Percentiles rank a stretch among this genome's conserved stretches.
Conservation (phyloP, 2,329 filamentous ascomycete genomes). For the Fusarium anguioides region DNA sequence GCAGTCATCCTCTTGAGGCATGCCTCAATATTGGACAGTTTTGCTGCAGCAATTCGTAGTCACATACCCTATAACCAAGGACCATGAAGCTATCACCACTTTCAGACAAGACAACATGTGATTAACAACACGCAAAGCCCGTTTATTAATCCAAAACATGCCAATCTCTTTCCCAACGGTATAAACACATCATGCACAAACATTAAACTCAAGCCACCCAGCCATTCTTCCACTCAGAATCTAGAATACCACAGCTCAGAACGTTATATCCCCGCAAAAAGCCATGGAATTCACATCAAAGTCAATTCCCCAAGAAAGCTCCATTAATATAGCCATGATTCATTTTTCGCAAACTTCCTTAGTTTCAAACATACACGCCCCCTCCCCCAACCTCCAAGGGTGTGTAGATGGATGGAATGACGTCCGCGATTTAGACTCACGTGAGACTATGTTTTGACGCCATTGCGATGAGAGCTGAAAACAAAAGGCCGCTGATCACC, state of each 20-base stretch:
- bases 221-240: neutral
- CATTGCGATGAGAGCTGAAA: neutral
- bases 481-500: neutral
- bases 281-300: slow-evolving; percentile 11
- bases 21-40: too few species aligned
- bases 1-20: too few species aligned
- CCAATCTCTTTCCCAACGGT: too few species aligned
- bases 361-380: slow-evolving; percentile 11
- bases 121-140: too few species aligned
- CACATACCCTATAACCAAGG: neutral
- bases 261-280: neutral
- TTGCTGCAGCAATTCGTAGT: neutral
- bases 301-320: slow-evolving; percentile 13
- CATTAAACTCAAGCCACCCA: neutral
- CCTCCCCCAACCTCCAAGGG: neutral
- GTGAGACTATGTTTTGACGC: slow-evolving; percentile 1
- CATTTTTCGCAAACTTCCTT: neutral
- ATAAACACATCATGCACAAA: neutral
- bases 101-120: neutral
- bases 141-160: too few species aligned
- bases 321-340: slow-evolving; percentile 1
- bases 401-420: slow-evolving; percentile 15
- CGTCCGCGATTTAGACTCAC: slow-evolving; percentile 15
- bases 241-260: neutral
- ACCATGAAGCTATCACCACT: neutral